Percentiles rank a stretch among this genome's conserved stretches.
phyloP scores from a whole-genome alignment of 1,284 basidiomycete genomes.

The Stereum hirsutum region DNA sequence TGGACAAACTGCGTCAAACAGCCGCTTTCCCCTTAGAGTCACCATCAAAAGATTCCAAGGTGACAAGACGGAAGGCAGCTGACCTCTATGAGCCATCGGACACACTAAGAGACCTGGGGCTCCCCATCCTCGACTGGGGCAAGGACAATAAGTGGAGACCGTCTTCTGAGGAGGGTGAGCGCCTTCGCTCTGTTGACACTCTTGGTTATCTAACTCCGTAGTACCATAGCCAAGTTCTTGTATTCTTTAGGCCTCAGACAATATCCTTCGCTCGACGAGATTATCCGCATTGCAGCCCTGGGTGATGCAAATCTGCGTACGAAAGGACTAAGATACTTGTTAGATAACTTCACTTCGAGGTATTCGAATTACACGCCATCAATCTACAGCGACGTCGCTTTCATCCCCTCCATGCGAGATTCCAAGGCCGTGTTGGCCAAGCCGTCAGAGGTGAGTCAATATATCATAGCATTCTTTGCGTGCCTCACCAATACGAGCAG shows the following conservation, averaged over 20 bases:
- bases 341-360: conserved; percentile 56
- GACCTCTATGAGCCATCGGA: conserved; percentile 84
- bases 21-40: conserved; percentile 50
- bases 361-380: conserved; percentile 60
- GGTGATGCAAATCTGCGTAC: conserved; percentile 35
- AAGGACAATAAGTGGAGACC: conserved; percentile 67
- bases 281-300: conserved; percentile 63
- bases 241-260: conserved; percentile 72
- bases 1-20: conserved; percentile 70
- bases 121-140: conserved; percentile 89
- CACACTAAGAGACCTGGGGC: conserved; percentile 60
- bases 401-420: conserved; percentile 69
- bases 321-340: conserved; percentile 68
- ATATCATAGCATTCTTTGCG: background rate
- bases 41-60: conserved; percentile 18
- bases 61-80: conserved; percentile 47
- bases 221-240: conserved; percentile 68
- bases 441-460: conserved; percentile 50
- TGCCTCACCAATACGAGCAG: conserved; percentile 26
- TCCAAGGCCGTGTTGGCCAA: conserved; percentile 47
- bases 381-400: conserved; percentile 51
- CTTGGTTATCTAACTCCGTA: background rate
- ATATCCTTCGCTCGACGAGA: conserved; percentile 58
- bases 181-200: background rate
- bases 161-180: conserved; percentile 76